Conservation (phyloP, 2,329 filamentous ascomycete genomes). For the Fusarium nygamai region DNA sequence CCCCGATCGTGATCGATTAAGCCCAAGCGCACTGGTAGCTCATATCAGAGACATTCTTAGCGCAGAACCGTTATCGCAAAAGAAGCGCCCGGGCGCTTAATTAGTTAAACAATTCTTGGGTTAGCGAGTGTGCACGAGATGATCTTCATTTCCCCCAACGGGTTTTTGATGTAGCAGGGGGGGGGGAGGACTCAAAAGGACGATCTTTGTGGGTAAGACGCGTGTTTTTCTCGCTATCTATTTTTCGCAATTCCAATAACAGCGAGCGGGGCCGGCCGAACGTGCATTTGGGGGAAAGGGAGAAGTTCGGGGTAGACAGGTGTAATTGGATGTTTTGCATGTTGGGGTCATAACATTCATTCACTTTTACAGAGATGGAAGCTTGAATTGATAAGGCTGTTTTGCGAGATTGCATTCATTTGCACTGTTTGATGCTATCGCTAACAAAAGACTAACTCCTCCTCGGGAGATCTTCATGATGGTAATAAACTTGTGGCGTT, state of each 20-base stretch:
- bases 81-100: slow-evolving; percentile 32
- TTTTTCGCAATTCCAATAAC: background rate
- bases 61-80: slow-evolving; percentile 14
- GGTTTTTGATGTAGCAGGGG: slow-evolving; percentile 21
- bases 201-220: slow-evolving; percentile 34
- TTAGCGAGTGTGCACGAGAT: slow-evolving; percentile 25
- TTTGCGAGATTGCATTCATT: slow-evolving; percentile 17
- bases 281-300: background rate
- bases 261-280: slow-evolving; percentile 18
- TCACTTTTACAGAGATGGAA: background rate
- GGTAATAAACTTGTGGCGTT: slow-evolving; percentile 19
- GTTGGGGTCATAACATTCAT: slow-evolving; percentile 7
- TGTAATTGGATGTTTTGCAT: slow-evolving; percentile 21
- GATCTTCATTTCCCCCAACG: slow-evolving; percentile 41
- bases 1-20: slow-evolving; percentile 31
- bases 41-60: slow-evolving; percentile 26
- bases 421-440: slow-evolving; percentile 26
- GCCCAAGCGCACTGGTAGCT: background rate
- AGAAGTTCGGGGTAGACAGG: background rate
- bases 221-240: slow-evolving; percentile 29
- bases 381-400: background rate
- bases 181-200: background rate
- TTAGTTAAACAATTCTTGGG: background rate
- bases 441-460: slow-evolving; percentile 7
- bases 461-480: slow-evolving; percentile 23